phyloP scores from a whole-genome alignment of 495 filamentous ascomycete genomes.

The Annulohypoxylon stygium region DNA sequence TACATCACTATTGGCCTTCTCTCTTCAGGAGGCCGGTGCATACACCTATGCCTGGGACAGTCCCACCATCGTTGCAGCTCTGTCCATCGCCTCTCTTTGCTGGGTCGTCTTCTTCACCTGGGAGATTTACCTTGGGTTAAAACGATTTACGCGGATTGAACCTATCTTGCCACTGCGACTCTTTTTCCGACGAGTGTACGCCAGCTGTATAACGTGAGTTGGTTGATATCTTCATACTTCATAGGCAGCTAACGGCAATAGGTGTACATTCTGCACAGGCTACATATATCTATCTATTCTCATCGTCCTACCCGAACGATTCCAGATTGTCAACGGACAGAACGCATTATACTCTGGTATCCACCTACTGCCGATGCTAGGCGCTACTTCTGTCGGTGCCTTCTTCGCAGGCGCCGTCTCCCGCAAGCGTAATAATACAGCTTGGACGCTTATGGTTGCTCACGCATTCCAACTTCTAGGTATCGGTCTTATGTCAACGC shows the following conservation, averaged over 20 bases:
- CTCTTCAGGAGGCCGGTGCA: slow-evolving; percentile 69
- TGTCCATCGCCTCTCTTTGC: slow-evolving; percentile 59
- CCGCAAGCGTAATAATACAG: slow-evolving; percentile 62
- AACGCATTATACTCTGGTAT: slow-evolving; percentile 66
- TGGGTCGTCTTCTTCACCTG: slow-evolving; percentile 63
- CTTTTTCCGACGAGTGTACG: slow-evolving; percentile 52
- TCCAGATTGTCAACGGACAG: slow-evolving; percentile 68
- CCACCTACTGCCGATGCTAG: slow-evolving; percentile 69
- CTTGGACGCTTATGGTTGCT: slow-evolving; percentile 63
- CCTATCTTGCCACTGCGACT: slow-evolving; percentile 61
- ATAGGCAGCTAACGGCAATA: slow-evolving; percentile 42
- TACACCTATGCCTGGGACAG: slow-evolving; percentile 61
- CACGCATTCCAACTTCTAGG: slow-evolving; percentile 66
- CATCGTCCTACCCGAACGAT: slow-evolving; percentile 70
- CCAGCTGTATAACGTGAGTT: slow-evolving; percentile 60
- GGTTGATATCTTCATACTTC: slow-evolving; percentile 28
- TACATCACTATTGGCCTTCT: slow-evolving; percentile 68
- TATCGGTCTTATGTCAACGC: slow-evolving; percentile 61
- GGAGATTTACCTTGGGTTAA: slow-evolving; percentile 57
- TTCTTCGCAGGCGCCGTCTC: slow-evolving; percentile 62
- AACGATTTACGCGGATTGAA: slow-evolving; percentile 49
- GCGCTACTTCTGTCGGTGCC: slow-evolving; percentile 64
- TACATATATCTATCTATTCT: slow-evolving; percentile 69
- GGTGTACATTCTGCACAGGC: slow-evolving; percentile 66
- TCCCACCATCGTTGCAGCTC: slow-evolving; percentile 57